Base-by-base conservation (phyloP, 768 basidiomycete species). In the Psilocybe cyanescens region DNA sequence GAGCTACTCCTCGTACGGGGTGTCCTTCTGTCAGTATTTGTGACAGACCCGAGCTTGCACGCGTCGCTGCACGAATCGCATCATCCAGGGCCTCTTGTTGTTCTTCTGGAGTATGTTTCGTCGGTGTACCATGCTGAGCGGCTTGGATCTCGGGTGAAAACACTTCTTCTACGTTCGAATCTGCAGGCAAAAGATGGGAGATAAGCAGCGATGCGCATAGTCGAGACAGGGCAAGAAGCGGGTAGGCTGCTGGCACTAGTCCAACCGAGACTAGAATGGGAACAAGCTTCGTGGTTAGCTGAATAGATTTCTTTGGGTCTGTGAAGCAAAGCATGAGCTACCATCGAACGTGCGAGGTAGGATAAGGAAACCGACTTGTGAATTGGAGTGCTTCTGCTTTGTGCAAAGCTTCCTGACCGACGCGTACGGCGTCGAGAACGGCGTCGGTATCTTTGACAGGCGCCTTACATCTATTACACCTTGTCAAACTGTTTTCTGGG, bases 401-500 rank as follows among this genome's bases (percentile, higher is more conserved):
- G 58, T 88, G 84, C 1, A 94, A 77, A 5, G 83, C 92, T 71
- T 93, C 90, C 72, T 88, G 83, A 3, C 89, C 91, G 12, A 94
- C 76, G 39, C 86, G 83, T 16, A 87, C 60, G 9, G 86, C 86
- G 68, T 93, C 91, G 1, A 86, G 70, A 1, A 90, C 76, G 9
- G 83, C 78, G 52, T 85, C 82, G 0, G 82, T 79, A 56, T 81
- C 76, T 30, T 74, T 74, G 0, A 87, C 79, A 0, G 74, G 71
- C 6, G 83, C 71, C 46, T 79, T 79, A 66, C 92, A 94, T 64
- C 78, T 81, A 0, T 57, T 70, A 67, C 92, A 94, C 8, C 76
- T 80, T 30, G 80, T 78, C 1, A 80, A 39, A 19, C 67, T 71
- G 64, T 77, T 73, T 35, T 88, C 91, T 89, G 55, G 11, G 49